Base-by-base conservation (phyloP, 805 yeast genomes). In the Yamadazyma endophytica region DNA sequence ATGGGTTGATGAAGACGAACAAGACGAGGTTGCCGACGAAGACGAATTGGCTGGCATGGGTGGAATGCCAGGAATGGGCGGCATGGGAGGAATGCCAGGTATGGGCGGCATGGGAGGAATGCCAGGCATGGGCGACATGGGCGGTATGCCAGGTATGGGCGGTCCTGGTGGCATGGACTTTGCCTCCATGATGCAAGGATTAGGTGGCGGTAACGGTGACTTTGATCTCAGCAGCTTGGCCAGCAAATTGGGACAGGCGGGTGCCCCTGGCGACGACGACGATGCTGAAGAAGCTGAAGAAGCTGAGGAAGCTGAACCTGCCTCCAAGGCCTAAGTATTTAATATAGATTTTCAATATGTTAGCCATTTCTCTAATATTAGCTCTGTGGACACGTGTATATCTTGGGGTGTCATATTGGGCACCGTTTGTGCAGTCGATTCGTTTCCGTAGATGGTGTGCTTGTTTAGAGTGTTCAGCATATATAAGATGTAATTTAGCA, bases 1-100 rank as follows among this genome's bases (percentile, higher is more conserved):
- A 60, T 90, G 98, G 98, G 95, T 85, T 24, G 98, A 90, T 54
- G 97, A 90, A 67, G 98, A 90, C 54, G 98, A 90, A 63, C 98
- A 90, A 63, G 88, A 86, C 24, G 89, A 79, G 36, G 67, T 59
- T 31, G 69, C 66, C 8, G 81, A 70, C 24, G 75, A 56, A 13
- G 58, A 52, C 14, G 61, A 54, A 27, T 42, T 59, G 40, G 51
- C 55, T 16, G 68, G 62, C 13, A 52, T 49, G 35, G 56, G 50
- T 20, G 60, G 55, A 12, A 31, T 16, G 52, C 24, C 24, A 5
- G 36, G 50, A 14, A 23, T 36, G 25, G 43, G 37, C 14, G 49
- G 47, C 13, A 34, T 35, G 40, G 44, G 43, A 22, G 50, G 54
- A 18, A 29, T 38, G 23, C 61, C 49, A 17, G 40, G 39, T 16